These are phyloP conservation scores for Kwoniella dendrophila DNA, from an alignment of 768 basidiomycete species.

Conservation along the genomic window DNA sequence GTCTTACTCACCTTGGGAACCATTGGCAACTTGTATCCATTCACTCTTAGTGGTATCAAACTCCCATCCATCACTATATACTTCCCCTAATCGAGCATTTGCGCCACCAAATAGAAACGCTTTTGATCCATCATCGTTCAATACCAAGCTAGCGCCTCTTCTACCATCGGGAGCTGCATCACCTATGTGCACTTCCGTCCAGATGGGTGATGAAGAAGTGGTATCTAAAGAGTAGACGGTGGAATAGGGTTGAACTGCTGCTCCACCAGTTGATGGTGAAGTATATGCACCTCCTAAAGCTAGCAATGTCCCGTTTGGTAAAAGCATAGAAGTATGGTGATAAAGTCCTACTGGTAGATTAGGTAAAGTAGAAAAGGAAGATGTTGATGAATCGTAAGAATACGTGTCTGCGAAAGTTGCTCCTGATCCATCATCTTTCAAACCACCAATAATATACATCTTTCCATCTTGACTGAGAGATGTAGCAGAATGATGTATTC, in stretches of 20 bases:
- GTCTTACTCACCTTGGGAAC: slow-evolving; percentile 58
- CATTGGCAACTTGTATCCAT: slow-evolving; percentile 74
- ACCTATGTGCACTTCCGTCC: slow-evolving; percentile 64
- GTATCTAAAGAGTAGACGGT: slow-evolving; percentile 70
- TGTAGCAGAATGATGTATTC: slow-evolving; percentile 73
- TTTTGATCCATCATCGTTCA: slow-evolving; percentile 58
- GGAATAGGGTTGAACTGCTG: slow-evolving; percentile 63
- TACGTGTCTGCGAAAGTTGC: slow-evolving; percentile 68
- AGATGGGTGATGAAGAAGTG: slow-evolving; percentile 59
- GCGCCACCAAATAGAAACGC: slow-evolving; percentile 79
- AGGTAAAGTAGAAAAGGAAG: slow-evolving; percentile 64
- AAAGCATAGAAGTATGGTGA: slow-evolving; percentile 72
- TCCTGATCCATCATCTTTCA: slow-evolving; percentile 76
- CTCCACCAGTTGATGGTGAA: slow-evolving; percentile 57
- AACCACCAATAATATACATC: slow-evolving; percentile 76
- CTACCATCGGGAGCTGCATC: slow-evolving; percentile 57
- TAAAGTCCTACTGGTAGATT: slow-evolving; percentile 68
- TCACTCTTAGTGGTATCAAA: slow-evolving; percentile 49
- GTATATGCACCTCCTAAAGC: slow-evolving; percentile 68
- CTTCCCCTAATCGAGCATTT: slow-evolving; percentile 61
- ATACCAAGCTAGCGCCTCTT: slow-evolving; percentile 33
- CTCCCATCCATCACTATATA: slow-evolving; percentile 44
- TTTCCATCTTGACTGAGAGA: slow-evolving; percentile 59
- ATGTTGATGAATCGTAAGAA: slow-evolving; percentile 62
- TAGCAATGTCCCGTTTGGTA: slow-evolving; percentile 69